phyloP scores from a whole-genome alignment of 345 rosid species.

The Eucalyptus pauciflora region DNA sequence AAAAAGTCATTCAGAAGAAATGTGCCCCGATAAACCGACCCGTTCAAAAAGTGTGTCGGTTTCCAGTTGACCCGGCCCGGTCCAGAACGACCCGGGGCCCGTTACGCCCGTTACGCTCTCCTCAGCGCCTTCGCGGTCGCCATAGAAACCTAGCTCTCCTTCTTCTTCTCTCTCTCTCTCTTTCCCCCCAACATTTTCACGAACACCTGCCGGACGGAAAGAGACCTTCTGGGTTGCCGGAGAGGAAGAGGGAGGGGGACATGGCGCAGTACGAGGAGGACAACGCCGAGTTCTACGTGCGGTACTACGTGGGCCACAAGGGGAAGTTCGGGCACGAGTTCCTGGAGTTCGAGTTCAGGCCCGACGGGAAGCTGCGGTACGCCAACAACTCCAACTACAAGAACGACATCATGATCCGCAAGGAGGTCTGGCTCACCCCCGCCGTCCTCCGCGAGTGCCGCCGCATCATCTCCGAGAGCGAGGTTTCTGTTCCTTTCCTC shows the following conservation, averaged over 20 bases:
- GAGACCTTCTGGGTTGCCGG: neutral
- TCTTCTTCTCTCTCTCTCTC: too few relatives aligned
- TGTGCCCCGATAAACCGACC: too few relatives aligned
- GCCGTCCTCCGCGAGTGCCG: slow-evolving; percentile 90
- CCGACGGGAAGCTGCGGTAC: slow-evolving; percentile 94
- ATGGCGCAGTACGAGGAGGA: slow-evolving; percentile 35
- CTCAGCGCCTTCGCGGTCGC: neutral
- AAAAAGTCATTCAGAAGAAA: too few relatives aligned
- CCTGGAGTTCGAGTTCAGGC: slow-evolving; percentile 94
- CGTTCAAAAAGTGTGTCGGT: too few relatives aligned
- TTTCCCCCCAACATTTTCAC: neutral
- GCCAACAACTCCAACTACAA: slow-evolving; percentile 99
- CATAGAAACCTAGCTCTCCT: neutral
- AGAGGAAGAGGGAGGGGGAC: neutral
- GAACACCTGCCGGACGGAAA: neutral
- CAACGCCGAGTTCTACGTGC: slow-evolving; percentile 68
- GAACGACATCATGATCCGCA: slow-evolving; percentile 98
- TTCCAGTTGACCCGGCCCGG: neutral
- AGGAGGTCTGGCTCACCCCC: slow-evolving; percentile 93
- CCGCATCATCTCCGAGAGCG: slow-evolving; percentile 97
- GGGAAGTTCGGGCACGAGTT: slow-evolving; percentile 99
- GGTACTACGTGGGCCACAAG: slow-evolving; percentile 97
- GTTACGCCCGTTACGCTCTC: neutral
- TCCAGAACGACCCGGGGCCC: neutral
- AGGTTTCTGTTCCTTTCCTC: slow-evolving; percentile 18